These are phyloP conservation scores for Arctium lappa DNA, from an alignment of 129 eudicot genomes.

Conservation along the genomic window DNA sequence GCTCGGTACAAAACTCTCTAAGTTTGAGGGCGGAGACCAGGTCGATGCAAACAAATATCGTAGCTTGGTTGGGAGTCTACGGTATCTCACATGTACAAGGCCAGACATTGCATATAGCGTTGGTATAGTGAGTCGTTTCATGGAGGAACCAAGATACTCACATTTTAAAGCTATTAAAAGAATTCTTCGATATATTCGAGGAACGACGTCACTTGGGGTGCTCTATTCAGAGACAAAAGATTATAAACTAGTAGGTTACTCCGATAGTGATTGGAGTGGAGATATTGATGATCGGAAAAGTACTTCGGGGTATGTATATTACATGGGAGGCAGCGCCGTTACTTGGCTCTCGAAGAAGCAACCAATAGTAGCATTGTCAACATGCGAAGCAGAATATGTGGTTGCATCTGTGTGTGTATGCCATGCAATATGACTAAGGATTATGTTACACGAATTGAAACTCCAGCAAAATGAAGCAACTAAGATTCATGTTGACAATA, in stretches of 20 bases:
- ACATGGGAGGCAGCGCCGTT: not conserved
- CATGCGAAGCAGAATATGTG: constrained; percentile 20
- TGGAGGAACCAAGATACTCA: not conserved
- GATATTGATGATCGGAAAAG: constrained; percentile 7
- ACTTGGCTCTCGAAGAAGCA: constrained; percentile 6
- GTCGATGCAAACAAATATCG: not conserved
- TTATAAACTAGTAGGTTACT: constrained; percentile 5
- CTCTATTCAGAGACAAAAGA: not conserved
- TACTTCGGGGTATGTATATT: not conserved
- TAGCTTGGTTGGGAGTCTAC: not conserved
- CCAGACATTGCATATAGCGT: constrained; percentile 1
- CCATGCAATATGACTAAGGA: constrained; percentile 23
- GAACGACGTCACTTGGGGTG: not conserved
- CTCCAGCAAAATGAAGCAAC: constrained; percentile 3
- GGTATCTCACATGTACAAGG: constrained; percentile 25
- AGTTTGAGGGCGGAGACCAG: not conserved
- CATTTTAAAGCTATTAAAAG: constrained; percentile 8
- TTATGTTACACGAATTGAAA: not conserved
- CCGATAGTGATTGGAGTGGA: constrained; percentile 18
- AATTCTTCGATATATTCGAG: not conserved
- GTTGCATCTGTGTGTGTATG: not conserved
- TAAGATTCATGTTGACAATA: not conserved
- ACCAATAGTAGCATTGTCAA: not conserved
- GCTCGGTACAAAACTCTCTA: not conserved
- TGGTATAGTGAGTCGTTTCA: constrained; percentile 9